Base-by-base conservation (phyloP, 2,329 filamentous ascomycete species). In the Fusarium hostae region DNA sequence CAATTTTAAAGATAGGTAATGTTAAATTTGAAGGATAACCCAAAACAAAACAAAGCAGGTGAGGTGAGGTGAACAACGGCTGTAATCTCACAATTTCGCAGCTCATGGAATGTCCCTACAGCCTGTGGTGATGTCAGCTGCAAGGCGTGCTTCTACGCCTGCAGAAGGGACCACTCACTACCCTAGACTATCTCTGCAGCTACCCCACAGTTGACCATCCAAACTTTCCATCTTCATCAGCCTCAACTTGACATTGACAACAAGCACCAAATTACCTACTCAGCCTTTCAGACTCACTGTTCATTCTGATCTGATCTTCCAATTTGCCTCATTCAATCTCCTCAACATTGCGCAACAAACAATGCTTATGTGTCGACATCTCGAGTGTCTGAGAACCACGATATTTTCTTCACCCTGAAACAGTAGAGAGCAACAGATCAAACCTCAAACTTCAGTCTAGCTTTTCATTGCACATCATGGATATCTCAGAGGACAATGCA, bases 91-190 rank as follows among this genome's bases (percentile, higher is more conserved):
- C 5, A 30, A 32, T 16, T 43, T 56, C 13, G 24, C 28, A 22
- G 52, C 44, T 47, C 16, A 24, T 40, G 44, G 13, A 26, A 30
- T 51, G 26, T 24, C 39, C n/a, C 28, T 37, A 8, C 43, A 39
- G 48, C 30, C 47, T 50, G 41, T 62, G 47, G 71, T 76, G 72
- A 76, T 76, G 74, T 76, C 74, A 76, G 72, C 71, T 63, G 59
- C 37, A 68, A 28, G 48, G 28, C 9, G 41, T 37, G 47, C 30
- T 40, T 59, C 44, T 39, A 26, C 35, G 61, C 26, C 7, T 26
- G 66, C 51, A 47, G 60, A 62, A 68, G 51, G 57, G 58, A 62
- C 73, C 68, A 61, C 64, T 50, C 48, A 68, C 66, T 68, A 61
- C 73, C 72, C 72, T 66, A 55, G 32, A 32, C 32, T 51, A 55